These are phyloP conservation scores for Hydnomerulius pinastri DNA, from an alignment of 768 basidiomycete genomes.

Conservation along the genomic window DNA sequence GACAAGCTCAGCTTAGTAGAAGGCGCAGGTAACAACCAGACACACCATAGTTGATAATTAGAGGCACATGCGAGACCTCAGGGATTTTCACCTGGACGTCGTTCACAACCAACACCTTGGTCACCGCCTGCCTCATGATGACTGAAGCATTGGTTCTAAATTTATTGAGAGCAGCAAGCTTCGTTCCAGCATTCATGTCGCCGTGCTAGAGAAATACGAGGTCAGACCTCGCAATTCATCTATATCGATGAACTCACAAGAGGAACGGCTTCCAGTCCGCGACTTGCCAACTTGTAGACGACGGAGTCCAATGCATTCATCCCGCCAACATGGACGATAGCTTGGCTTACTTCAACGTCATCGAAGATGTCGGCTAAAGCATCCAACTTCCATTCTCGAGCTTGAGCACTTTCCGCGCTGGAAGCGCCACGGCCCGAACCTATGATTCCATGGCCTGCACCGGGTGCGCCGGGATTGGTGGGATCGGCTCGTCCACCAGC, in stretches of 20 bases:
- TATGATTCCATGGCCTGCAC: conserved; percentile 82
- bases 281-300: conserved; percentile 83
- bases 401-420: conserved; percentile 81
- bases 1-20: conserved; percentile 12
- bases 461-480: conserved; percentile 37
- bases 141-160: conserved; percentile 62
- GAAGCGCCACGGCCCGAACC: conserved; percentile 86
- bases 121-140: conserved; percentile 63
- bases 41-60: conserved; percentile 93
- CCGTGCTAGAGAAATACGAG: conserved; percentile 61
- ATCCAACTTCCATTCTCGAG: conserved; percentile 93
- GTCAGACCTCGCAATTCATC: conserved; percentile 10
- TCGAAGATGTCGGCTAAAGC: conserved; percentile 89
- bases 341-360: conserved; percentile 78
- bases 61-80: conserved; percentile 86
- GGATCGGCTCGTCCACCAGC: conserved; percentile 75
- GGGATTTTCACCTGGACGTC: conserved; percentile 91
- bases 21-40: neutral
- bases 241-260: conserved; percentile 57
- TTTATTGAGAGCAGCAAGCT: conserved; percentile 81
- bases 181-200: conserved; percentile 88
- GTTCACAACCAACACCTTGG: conserved; percentile 87
- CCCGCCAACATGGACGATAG: conserved; percentile 86
- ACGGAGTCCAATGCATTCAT: conserved; percentile 87
- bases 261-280: conserved; percentile 85